Evolutionary conservation across 306 rosid genomes (phyloP), one percentile per base, ranked within the genome.

Genomic region (Lupinus albus): DNA sequence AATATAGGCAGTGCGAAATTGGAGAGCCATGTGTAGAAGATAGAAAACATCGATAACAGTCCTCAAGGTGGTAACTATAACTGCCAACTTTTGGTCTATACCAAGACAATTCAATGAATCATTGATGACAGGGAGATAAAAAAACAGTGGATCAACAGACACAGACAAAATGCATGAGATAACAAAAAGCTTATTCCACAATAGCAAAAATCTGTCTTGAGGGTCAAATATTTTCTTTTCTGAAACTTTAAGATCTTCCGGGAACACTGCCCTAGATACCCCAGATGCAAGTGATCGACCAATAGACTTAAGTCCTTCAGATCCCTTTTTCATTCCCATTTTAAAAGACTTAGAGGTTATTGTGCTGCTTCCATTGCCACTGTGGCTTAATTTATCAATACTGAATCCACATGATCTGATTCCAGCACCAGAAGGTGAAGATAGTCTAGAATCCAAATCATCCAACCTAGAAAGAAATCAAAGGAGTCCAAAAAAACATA

Each of bases 151-250:
- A 72, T 90, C 97, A 82, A 87, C 86, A 73, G 87, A 87, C 46
- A 90, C 79, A 6, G 95, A 89, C 78, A 84, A 53, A 73, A 90
- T 80, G 80, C 97, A 90, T 18, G 95, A 85, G 65, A 87, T 48
- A 28, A 87, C 89, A 55, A 83, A 87, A 50, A 85, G 78, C 73
- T 48, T 87, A 76, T 90, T 87, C 81, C 86, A 90, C 8, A 79
- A 59, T 11, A 85, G 78, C 64, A 90, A 88, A 81, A 85, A 77
- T 62, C 82, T 82, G 84, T 82, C 90, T 79, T 90, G 97, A 74
- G 97, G 97, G 68, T 90, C 97, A 53, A 85, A 87, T 74, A 90
- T 90, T 83, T 85, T 85, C 85, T 84, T 90, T 79, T 87, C 89
- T 44, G 88, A 85, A 12, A 69, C 92, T 58, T 90, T 77, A 38